Base-by-base conservation (phyloP, 805 yeast species). In the Blastobotrys robertii region DNA sequence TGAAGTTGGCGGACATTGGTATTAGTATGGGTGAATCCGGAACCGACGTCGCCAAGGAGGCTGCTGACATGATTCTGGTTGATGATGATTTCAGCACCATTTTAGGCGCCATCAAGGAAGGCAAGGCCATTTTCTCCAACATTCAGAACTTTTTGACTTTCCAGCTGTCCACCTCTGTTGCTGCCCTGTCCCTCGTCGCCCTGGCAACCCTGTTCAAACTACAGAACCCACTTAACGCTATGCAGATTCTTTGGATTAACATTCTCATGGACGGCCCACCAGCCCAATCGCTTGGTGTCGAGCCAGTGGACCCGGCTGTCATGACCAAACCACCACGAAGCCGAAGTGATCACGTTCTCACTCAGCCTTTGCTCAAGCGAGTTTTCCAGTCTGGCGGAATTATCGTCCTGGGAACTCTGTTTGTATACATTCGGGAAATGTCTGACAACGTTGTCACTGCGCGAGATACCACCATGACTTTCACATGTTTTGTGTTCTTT, bases 241-340 rank as follows among this genome's bases (percentile, higher is more conserved):
- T 90, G 98, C 97, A 92, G 69, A 92, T 90, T 54, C 69, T 90
- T 55, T 90, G 97, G 97, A 90, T 90, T 60, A 90, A 90, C 61
- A 92, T 90, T 49, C 72, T 90, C 45, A 90, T 90, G 98, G 98
- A 90, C 66, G 98, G 98, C 1, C 98, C 98, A 8, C 98, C 98
- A 3, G 97, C 97, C 1, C 98, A 90, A 66, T 84, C 95, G 0
- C 69, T 90, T 36, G 98, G 98, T 46, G 97, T 92, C 29, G 98
- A 90, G 65, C 94, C 96, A 1, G 97, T 90, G 10, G 97, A 90
- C 58, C 87, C 83, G 48, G 94, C 83, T 60, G 95, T 90, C 32
- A 88, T 90, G 97, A 77, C 74, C 49, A 84, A 82, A 59, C 97
- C 97, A n/a, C 98, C 98, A 42, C 79, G 99, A 65, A 73, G 78